These are phyloP conservation scores for Neofusicoccum cordaticola DNA, from an alignment of 2,329 filamentous ascomycete species.

Conservation along the genomic window DNA sequence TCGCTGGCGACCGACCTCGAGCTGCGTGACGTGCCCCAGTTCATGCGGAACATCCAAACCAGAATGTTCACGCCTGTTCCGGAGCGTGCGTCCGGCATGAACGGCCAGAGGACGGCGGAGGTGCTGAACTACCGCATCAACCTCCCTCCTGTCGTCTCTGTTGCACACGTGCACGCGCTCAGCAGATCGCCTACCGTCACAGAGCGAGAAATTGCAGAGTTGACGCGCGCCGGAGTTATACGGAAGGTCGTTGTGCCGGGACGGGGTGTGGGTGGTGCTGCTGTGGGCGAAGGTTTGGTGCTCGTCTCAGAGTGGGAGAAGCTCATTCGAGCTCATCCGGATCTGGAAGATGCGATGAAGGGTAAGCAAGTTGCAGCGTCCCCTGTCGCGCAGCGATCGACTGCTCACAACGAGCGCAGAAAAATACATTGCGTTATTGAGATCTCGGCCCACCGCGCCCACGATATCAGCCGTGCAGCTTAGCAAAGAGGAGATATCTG, in stretches of 20 bases:
- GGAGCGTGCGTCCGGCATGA: slow-evolving; percentile 57
- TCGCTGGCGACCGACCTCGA: slow-evolving; percentile 56
- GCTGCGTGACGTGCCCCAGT: slow-evolving; percentile 62
- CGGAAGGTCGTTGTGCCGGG: slow-evolving; percentile 63
- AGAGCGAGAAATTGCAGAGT: slow-evolving; percentile 65
- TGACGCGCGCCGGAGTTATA: slow-evolving; percentile 56
- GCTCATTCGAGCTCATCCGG: slow-evolving; percentile 26
- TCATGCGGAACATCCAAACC: slow-evolving; percentile 58
- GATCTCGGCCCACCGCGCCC: slow-evolving; percentile 48
- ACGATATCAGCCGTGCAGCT: slow-evolving; percentile 44
- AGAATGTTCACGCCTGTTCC: slow-evolving; percentile 66
- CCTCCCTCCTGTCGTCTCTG: slow-evolving; percentile 63
- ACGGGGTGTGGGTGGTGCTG: slow-evolving; percentile 55
- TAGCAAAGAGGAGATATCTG: slow-evolving; percentile 49
- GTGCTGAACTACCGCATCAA: slow-evolving; percentile 59
- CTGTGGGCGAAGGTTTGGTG: slow-evolving; percentile 64
- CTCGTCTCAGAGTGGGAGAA: slow-evolving; percentile 55
- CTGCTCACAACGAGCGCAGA: slow-evolving; percentile 23
- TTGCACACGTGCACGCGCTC: slow-evolving; percentile 65
- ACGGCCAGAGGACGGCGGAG: slow-evolving; percentile 60
- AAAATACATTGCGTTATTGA: slow-evolving; percentile 54
- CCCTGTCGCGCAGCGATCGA: background rate
- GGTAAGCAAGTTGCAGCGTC: slow-evolving; percentile 9
- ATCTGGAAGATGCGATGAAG: slow-evolving; percentile 45
- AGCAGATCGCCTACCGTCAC: slow-evolving; percentile 61